These are phyloP conservation scores for Alternaria conjuncta DNA, from an alignment of 2,329 filamentous ascomycete genomes.

Conservation along the genomic window DNA sequence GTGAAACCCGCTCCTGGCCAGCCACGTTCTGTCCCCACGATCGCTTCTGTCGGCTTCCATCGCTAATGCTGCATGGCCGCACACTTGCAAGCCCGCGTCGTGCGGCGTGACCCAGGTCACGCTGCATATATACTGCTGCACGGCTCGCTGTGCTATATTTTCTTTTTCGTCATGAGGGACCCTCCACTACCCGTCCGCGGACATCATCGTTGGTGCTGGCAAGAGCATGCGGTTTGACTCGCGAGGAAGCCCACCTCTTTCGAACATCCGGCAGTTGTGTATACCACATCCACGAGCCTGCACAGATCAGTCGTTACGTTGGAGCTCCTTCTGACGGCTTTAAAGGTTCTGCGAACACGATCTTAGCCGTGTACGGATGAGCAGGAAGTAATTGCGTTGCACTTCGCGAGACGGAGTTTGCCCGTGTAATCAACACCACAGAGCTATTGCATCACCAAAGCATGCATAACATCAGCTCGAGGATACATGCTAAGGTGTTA, in stretches of 20 bases:
- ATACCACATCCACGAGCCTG: neutral
- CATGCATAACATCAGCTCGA: neutral
- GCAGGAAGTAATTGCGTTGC: neutral
- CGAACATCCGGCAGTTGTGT: neutral
- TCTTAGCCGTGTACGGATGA: neutral
- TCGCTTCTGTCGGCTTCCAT: conserved; percentile 17
- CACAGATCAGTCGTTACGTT: neutral
- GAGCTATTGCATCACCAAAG: neutral
- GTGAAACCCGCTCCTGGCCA: conserved; percentile 10
- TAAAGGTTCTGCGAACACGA: neutral
- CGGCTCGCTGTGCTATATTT: neutral
- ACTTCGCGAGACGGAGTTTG: neutral
- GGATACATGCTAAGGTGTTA: neutral
- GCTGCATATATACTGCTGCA: conserved; percentile 10
- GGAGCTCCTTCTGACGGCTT: neutral
- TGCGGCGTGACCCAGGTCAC: conserved; percentile 6
- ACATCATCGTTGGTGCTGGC: neutral
- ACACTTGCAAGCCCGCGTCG: conserved; percentile 4
- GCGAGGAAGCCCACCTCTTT: neutral
- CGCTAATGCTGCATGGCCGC: conserved; percentile 11
- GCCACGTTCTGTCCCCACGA: conserved; percentile 21
- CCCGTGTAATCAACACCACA: neutral
- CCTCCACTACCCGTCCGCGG: neutral
- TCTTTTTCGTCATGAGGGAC: neutral
- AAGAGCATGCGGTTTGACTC: neutral